Base-by-base conservation (phyloP, 2,329 filamentous ascomycete species). In the Ramularia endophylla region DNA sequence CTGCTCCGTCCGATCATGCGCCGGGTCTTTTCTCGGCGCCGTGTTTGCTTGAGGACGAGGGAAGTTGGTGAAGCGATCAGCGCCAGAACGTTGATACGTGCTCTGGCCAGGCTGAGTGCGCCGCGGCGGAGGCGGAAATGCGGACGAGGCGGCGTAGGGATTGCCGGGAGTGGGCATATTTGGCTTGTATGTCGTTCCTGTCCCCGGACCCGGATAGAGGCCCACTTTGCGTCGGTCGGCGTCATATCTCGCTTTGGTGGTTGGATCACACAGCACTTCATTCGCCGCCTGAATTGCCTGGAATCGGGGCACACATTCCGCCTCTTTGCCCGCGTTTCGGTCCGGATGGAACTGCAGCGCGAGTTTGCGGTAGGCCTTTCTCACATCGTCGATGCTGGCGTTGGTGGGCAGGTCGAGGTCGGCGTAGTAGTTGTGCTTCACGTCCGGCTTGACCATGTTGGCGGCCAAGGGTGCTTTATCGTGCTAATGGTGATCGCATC, bases 321-420 rank as follows among this genome's bases (percentile, higher is more conserved):
- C 67, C 65, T 94, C 87, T 57, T 78, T 79, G 38, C 88, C 88
- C 8, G 83, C 86, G 58, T 95, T 94, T 45, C 88, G 83, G 62
- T 95, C 88, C 6, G 88, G 88, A 58, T 95, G 88, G 57, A 85
- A 94, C 63, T 85, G 85, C 34, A 94, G 71, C 35, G 87, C 87
- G 58, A 94, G 76, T 64, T 87, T 88, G 53, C 84, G 78, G 65
- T 88, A 95, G 57, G 89, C 83, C 64, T 83, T 92, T 69, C 87
- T 90, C 60, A 94, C 81, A 29, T 92, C 86, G 20, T 81, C 77
- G 31, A 79, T 67, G 51, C 83, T 79, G 39, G 85, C 85, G 54
- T 74, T 76, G 8, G 76, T 69, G 2, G 78, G 65, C 41, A 95
- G 67, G 50, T 86, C 85, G 41, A 95, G 73, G 67, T 94, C 87